These are phyloP conservation scores for Bidens hawaiensis DNA, from an alignment of 140 eudicot genomes.

Conservation along the genomic window DNA sequence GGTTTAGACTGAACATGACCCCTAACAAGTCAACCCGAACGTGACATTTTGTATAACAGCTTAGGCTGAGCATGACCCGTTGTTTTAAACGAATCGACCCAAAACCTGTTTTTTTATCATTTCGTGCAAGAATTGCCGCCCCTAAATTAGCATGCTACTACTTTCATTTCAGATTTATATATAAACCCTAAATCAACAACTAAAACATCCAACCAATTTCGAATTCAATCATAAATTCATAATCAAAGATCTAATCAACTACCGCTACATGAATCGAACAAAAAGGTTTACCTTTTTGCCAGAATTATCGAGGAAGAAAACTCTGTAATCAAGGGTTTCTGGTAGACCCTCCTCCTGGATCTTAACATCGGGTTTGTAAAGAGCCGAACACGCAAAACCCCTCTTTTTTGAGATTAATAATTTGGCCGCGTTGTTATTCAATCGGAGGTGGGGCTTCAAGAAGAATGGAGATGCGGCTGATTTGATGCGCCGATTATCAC, in stretches of 20 bases:
- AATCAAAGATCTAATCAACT: not conserved
- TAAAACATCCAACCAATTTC: not conserved
- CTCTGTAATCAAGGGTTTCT: constrained; percentile 93
- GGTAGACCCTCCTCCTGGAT: constrained; percentile 79
- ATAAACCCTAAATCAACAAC: constrained; percentile 21
- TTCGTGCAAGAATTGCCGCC: no score
- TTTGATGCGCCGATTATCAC: constrained; percentile 34
- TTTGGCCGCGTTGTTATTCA: constrained; percentile 33
- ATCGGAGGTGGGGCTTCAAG: constrained; percentile 32
- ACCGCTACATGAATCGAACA: not conserved
- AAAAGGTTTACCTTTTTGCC: constrained; percentile 65
- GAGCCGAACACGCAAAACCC: constrained; percentile 63
- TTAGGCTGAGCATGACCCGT: no score
- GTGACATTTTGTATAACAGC: no score
- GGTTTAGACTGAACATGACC: no score
- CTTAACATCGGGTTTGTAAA: constrained; percentile 59
- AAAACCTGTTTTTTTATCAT: no score
- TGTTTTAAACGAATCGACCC: no score
- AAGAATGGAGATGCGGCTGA: constrained; percentile 32
- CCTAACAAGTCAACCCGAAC: no score
- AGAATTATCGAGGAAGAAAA: constrained; percentile 64
- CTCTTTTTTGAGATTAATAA: constrained; percentile 37
- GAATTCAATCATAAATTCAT: no score
- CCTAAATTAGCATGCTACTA: not conserved
- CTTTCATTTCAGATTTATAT: not conserved